These are phyloP conservation scores for Fragaria iinumae DNA, from an alignment of 306 rosid species.

Conservation along the genomic window DNA sequence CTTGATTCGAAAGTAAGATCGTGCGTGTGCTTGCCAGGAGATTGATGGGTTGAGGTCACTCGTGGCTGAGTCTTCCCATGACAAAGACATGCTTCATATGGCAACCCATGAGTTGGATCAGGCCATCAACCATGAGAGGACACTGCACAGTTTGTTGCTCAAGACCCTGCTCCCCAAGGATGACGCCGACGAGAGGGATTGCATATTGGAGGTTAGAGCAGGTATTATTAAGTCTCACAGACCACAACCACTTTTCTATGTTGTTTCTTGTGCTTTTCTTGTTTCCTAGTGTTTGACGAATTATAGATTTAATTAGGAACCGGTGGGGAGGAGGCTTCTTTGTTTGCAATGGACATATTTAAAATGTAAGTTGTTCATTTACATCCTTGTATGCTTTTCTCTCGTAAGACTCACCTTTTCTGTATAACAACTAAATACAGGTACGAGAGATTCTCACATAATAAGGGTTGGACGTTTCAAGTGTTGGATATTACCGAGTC, in stretches of 20 bases:
- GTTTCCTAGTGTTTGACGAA: slow-evolving; percentile 8
- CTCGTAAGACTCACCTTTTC: slow-evolving; percentile 12
- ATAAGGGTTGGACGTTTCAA: slow-evolving; percentile 82
- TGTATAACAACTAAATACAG: slow-evolving; percentile 30
- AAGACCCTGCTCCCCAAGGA: slow-evolving; percentile 87
- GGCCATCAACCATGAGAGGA: slow-evolving; percentile 58
- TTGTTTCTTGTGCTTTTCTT: slow-evolving; percentile 7
- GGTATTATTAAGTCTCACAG: slow-evolving; percentile 37
- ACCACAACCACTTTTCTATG: background rate
- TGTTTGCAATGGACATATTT: slow-evolving; percentile 90
- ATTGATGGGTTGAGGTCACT: slow-evolving; percentile 65
- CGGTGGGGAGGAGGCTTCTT: slow-evolving; percentile 93
- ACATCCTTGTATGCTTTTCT: slow-evolving; percentile 23
- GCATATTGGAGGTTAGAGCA: slow-evolving; percentile 96
- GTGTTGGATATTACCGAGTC: slow-evolving; percentile 74
- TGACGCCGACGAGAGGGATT: slow-evolving; percentile 94
- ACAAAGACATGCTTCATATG: slow-evolving; percentile 83
- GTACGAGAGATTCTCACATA: slow-evolving; percentile 80
- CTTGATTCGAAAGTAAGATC: background rate
- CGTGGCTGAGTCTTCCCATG: slow-evolving; percentile 64
- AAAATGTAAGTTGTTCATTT: slow-evolving; percentile 59
- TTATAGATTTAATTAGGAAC: slow-evolving; percentile 46
- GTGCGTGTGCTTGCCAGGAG: slow-evolving; percentile 43
- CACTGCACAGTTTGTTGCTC: slow-evolving; percentile 56
- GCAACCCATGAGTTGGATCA: slow-evolving; percentile 61